Evolutionary conservation across 352 stramenopile species (phyloP).

Genomic region (Blastocystis sp.): DNA sequence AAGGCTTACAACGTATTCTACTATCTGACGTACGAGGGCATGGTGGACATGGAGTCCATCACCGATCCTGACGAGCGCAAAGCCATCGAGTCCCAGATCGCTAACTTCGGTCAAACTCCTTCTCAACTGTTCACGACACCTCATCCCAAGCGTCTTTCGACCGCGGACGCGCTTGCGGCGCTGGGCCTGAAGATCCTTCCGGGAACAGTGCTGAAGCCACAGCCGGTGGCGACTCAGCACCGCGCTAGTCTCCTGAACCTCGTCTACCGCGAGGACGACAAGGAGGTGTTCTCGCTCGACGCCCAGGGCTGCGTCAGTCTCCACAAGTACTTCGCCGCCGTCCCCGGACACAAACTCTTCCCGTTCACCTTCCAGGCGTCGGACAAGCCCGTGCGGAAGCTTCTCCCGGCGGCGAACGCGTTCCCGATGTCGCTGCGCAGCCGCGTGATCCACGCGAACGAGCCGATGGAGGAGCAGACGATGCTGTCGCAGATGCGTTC

Average conservation of each 20-base stretch:
- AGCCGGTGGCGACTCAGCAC: slow-evolving; percentile 27
- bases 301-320: neutral
- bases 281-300: slow-evolving; percentile 37
- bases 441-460: neutral
- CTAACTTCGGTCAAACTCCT: slow-evolving; percentile 79
- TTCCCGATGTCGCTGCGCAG: neutral
- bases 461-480: neutral
- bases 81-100: slow-evolving; percentile 82
- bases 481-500: slow-evolving; percentile 21
- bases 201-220: slow-evolving; percentile 41
- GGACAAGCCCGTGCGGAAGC: neutral
- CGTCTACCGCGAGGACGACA: slow-evolving; percentile 22
- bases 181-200: slow-evolving; percentile 53
- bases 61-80: slow-evolving; percentile 82
- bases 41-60: slow-evolving; percentile 88
- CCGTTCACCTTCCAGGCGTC: slow-evolving; percentile 47
- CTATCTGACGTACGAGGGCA: slow-evolving; percentile 93
- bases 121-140: slow-evolving; percentile 83
- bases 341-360: slow-evolving; percentile 45
- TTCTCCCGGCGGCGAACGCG: neutral
- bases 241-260: neutral
- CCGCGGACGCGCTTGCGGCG: neutral
- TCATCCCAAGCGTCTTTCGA: slow-evolving; percentile 65
- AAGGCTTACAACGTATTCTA: slow-evolving; percentile 92
- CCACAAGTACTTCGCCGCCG: slow-evolving; percentile 23